Evolutionary conservation across 345 rosid species (phyloP), one percentile per base, ranked within the genome.

Genomic region (Eucalyptus albens): DNA sequence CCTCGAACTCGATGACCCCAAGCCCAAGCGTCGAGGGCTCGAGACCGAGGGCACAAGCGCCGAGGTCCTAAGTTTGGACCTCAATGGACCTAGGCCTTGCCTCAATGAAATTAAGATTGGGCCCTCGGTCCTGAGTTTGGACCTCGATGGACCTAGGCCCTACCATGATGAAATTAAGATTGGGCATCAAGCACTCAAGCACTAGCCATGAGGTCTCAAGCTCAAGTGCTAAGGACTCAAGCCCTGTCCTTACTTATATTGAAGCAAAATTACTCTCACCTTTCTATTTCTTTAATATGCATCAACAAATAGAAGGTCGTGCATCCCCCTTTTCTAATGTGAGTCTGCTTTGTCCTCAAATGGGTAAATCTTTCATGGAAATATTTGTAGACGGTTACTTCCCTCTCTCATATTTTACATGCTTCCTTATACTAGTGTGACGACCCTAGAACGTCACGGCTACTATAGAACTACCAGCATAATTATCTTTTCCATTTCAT

Each of bases 381-480:
- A 31, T 29, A 62, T 62, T 29, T 62, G 37, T 0, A 0, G 1
- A 15, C 0, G 0, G 9, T 6, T 29, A 29, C 37, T 29, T 62
- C 37, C 72, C 33, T 60, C 33, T n/a, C 21, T 29, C 37, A 29
- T 0, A 65, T 65, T 14, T 65, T 7, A 31, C 37, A n/a, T 65
- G 72, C 72, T 62, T 62, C 37, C 72, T 29, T 62, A 13, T 29
- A 13, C 5, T 15, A 14, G 17, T 19, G 24, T 53, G 10, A 19
- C 2, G 0, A 53, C 56, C 56, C 0, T 10, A 19, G 0, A 53
- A 53, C 4, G 2, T 19, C 56, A 53, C 1, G 2, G 4, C 56
- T 53, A 53, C 2, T 53, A 0, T 53, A 0, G 24, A 53, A 19
- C 56, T 19, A 53, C 21, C 22, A 53, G 1, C 0, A 0, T 53